Evolutionary conservation across 768 basidiomycete species (phyloP), one percentile per base, ranked within the genome.

Genomic region (Mycena venus): DNA sequence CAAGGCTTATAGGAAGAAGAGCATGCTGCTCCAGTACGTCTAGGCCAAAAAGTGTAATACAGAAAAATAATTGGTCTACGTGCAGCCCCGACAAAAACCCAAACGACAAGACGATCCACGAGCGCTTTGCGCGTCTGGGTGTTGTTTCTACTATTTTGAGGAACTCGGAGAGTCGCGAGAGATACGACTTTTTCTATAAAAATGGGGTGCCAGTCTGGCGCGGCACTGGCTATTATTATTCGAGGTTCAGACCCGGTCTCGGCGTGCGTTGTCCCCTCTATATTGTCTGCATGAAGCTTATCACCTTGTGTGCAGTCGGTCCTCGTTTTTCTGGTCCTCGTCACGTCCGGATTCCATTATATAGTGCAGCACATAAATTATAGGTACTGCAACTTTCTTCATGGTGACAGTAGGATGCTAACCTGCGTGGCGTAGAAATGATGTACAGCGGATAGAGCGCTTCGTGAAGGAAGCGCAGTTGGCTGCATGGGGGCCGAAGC

Each of bases 131-230:
- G n/a, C 89, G 96, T 29, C 88, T 99, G 15, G 96, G 97, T 68
- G 92, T 97, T 17, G 91, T 99, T 53, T 86, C 92, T 11, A 90
- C 91, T 47, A 98, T 99, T 78, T 83, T 99, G 79, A 87, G 95
- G 76, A 93, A 92, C 78, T 78, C 87, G 34, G 95, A 95, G 78
- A 89, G 91, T 59, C 90, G 96, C 42, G 90, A 95, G 82, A 95
- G 95, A 77, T 96, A 96, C 75, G 94, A 96, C 82, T 95, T 95
- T 83, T 99, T 99, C 89, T 95, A 95, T 88, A 97, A 98, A 84
- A 99, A 99, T 75, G 98, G 98, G 25, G 96, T 99, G 4, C 98
- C 98, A 0, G 95, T 90, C 81, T 99, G 98, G 98, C 89, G 97
- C 76, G 98, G 97, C 19, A 96, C 95, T 36, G 95, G 96, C 53